Evolutionary conservation across 2,329 filamentous ascomycete genomes (phyloP), one percentile per base, ranked within the genome.

Genomic region (Xylaria sp.): DNA sequence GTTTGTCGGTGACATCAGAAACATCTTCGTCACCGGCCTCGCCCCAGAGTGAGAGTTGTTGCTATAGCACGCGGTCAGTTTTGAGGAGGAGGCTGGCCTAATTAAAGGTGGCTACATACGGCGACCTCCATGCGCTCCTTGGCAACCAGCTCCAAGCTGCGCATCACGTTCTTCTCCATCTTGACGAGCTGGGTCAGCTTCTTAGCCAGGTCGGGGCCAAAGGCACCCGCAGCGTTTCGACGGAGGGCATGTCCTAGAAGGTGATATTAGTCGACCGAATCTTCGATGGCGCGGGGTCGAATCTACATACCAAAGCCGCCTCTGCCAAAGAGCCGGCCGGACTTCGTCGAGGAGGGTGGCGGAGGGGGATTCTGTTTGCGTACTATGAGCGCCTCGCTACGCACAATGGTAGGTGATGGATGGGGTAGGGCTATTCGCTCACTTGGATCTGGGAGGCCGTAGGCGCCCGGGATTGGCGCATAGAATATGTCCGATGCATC

Each of bases 91-190:
- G 34, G 12, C 42, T 7, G 7, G 8, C 48, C 17, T 50, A 61
- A 12, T 61, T 21, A 27, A 14, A 8, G 12, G 5, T 5, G n/a
- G 14, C 47, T 24, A 87, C 93, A 78, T 92, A 97, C 94, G 78
- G 96, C 96, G 74, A 98, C 95, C 78, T 98, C 96, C 94, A 98
- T 98, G 76, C 96, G 91, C 86, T 99, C 96, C 78, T 94, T 91
- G 54, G 94, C 94, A 62, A 98, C 96, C 58, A 93, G 87, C 81
- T 99, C 96, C 87, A 98, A 90, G 80, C 94, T 98, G 81, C 96
- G 93, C 96, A 99, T 99, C 65, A 98, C 93, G 80, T 99, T 98
- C 90, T 99, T 99, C 85, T 99, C 96, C 96, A 99, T 99, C 89
- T 99, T 99, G 72, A 99, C 96, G 61, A 99, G 89, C 84, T 97